These are phyloP conservation scores for Trichoderma simmonsii DNA, from an alignment of 2,329 filamentous ascomycete genomes.

Conservation along the genomic window DNA sequence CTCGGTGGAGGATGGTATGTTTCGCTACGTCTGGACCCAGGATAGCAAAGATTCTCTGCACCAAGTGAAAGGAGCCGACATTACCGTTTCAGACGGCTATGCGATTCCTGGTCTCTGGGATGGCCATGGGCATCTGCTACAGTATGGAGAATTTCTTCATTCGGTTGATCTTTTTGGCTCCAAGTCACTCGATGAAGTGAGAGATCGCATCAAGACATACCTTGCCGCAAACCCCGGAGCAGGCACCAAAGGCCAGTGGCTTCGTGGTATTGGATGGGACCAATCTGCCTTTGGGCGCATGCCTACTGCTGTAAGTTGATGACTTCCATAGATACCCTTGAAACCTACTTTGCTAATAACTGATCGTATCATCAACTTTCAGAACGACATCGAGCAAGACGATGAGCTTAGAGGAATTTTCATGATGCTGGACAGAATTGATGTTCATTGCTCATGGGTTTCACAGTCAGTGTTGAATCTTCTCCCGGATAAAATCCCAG, in stretches of 20 bases:
- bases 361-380: background rate
- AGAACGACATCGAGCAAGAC: slow-evolving; percentile 55
- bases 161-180: slow-evolving; percentile 63
- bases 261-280: slow-evolving; percentile 68
- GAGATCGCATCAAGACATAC: slow-evolving; percentile 50
- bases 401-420: slow-evolving; percentile 52
- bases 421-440: slow-evolving; percentile 67
- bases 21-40: slow-evolving; percentile 47
- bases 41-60: slow-evolving; percentile 29
- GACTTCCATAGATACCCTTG: no score
- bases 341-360: background rate
- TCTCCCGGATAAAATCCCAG: slow-evolving; percentile 50
- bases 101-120: slow-evolving; percentile 69
- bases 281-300: slow-evolving; percentile 62
- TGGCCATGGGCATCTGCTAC: slow-evolving; percentile 64
- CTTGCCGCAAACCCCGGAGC: slow-evolving; percentile 46
- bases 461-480: slow-evolving; percentile 61
- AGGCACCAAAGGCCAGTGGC: slow-evolving; percentile 57
- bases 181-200: slow-evolving; percentile 52
- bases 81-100: slow-evolving; percentile 39
- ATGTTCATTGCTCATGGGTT: slow-evolving; percentile 69
- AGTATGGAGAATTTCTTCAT: slow-evolving; percentile 65
- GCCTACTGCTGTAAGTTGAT: slow-evolving; percentile 57
- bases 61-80: slow-evolving; percentile 12
- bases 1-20: slow-evolving; percentile 49